Evolutionary conservation across 306 rosid species (phyloP).

Genomic region (Pueraria montana): DNA sequence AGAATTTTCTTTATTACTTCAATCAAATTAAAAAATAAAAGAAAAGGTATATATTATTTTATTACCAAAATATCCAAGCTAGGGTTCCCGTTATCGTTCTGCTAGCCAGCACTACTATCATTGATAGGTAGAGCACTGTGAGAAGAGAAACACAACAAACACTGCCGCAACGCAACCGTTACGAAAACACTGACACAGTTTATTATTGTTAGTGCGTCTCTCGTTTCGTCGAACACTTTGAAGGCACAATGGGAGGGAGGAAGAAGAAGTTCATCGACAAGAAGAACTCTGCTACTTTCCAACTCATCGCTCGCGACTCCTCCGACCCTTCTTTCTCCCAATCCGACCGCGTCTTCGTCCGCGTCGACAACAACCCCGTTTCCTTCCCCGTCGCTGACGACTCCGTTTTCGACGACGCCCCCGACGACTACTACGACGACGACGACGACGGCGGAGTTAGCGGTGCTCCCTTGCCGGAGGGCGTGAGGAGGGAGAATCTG

Average conservation of each 20-base stretch:
- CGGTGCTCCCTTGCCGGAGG: conserved; percentile 58
- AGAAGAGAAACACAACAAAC: background rate
- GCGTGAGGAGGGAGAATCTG: conserved; percentile 75
- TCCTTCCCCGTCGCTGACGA: conserved; percentile 47
- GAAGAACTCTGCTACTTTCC: conserved; percentile 79
- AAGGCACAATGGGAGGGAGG: conserved; percentile 41
- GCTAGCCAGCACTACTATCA: too few relatives aligned
- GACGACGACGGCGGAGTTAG: conserved; percentile 31
- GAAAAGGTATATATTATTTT: too few relatives aligned
- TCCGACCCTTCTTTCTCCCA: conserved; percentile 72
- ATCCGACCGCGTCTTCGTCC: conserved; percentile 82
- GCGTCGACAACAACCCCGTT: conserved; percentile 71
- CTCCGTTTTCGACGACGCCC: conserved; percentile 65
- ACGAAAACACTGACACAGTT: too few relatives aligned
- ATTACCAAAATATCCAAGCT: background rate
- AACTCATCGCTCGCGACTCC: conserved; percentile 79
- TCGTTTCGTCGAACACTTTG: background rate
- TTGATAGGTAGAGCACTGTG: background rate
- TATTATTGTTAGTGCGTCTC: too few relatives aligned
- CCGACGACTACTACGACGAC: conserved; percentile 67
- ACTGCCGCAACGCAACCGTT: background rate
- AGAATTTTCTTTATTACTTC: too few relatives aligned
- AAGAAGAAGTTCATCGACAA: conserved; percentile 85
- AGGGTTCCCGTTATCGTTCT: background rate
- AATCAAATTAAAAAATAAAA: background rate